Base-by-base conservation (phyloP, 2,329 filamentous ascomycete genomes). In the Alternaria sp. region DNA sequence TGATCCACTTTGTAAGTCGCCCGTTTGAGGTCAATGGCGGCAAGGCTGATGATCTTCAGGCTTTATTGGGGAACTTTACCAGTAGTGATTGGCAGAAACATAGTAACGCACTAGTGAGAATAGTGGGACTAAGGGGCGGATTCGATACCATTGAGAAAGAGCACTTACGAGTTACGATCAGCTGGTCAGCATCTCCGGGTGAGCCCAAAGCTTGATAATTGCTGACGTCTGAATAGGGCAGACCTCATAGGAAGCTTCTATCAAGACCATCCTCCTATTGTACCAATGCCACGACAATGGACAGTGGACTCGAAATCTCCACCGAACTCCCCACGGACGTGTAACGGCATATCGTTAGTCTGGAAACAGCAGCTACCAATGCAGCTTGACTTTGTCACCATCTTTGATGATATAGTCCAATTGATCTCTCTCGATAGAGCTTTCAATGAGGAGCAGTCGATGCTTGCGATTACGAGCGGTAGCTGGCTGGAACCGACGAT, bases 311-410 rank as follows among this genome's bases (percentile, higher is more conserved):
- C 70, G 56, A 77, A 81, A 83, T 81, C 85, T 79, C 82, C 83
- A 83, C 83, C 87, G 84, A 85, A 83, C 85, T 86, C 88, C 85
- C 86, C 87, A 81, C 82, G 83, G 78, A 84, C 85, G 75, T 73
- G 70, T 70, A 75, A 75, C 74, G 83, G 81, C 76, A 81, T 89
- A 81, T 88, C 83, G 81, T 84, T 86, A 78, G 79, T 83, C 66
- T 86, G 80, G 84, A 87, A 89, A 86, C 86, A 86, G 12, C 67
- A 69, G n/a, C 44, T 77, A 15, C 73, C 72, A 1, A 70, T 66
- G 60, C 54, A 61, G 21, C n/a, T 66, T 8, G 71, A 71, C 50
- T 76, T 73, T 72, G 67, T 77, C 26, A 64, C 68, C 2, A 68
- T 77, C 19, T 77, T 77, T 40, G 73, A 77, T 43, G 70, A 77